These are phyloP conservation scores for Haplosporangium sp. DNA, from an alignment of 371 early-diverging fungal genomes.

Conservation along the genomic window DNA sequence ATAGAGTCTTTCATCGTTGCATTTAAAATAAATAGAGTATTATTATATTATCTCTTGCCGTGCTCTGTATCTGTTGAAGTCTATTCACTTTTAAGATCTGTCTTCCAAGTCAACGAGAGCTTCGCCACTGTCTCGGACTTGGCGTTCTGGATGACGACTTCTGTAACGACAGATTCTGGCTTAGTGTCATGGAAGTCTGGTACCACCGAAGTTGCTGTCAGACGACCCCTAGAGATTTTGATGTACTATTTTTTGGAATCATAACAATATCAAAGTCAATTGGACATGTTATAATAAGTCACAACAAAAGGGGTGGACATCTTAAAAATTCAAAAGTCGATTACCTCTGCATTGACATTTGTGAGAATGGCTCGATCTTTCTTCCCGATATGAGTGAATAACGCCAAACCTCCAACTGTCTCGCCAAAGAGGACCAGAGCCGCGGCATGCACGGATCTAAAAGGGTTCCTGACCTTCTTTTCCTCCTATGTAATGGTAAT, in stretches of 20 bases:
- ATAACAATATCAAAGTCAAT: constrained; percentile 8
- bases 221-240: constrained; percentile 25
- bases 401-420: constrained; percentile 65
- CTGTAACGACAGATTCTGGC: constrained; percentile 4
- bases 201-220: constrained; percentile 36
- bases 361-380: constrained; percentile 66
- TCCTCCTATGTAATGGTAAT: constrained; percentile 24
- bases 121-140: constrained; percentile 40
- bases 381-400: constrained; percentile 60
- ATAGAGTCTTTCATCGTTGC: neutral
- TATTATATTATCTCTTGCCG: neutral
- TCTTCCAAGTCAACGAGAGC: constrained; percentile 33
- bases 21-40: neutral
- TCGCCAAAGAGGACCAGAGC: constrained; percentile 72
- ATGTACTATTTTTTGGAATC: constrained; percentile 8
- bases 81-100: constrained; percentile 25
- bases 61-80: neutral
- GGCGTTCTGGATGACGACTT: constrained; percentile 37
- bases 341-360: constrained; percentile 56
- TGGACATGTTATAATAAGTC: too few species aligned
- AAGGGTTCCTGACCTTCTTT: constrained; percentile 34
- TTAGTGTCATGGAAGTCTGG: constrained; percentile 9
- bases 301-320: too few species aligned
- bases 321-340: constrained; percentile 1
- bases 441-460: constrained; percentile 63